Evolutionary conservation across 1,284 basidiomycete genomes (phyloP).

Genomic region (Leccinum angustisporum): DNA sequence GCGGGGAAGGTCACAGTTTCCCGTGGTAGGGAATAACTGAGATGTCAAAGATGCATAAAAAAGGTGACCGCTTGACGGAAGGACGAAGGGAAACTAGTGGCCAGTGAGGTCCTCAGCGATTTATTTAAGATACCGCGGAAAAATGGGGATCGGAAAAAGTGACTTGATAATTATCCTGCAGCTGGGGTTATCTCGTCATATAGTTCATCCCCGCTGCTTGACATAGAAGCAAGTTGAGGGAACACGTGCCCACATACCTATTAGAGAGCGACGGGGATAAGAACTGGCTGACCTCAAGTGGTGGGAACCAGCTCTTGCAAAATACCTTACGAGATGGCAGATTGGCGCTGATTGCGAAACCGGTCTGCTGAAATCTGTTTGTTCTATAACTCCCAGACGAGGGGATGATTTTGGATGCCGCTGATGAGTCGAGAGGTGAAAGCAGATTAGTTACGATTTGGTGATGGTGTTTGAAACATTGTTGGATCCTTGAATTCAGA

Average conservation of each 20-base stretch:
- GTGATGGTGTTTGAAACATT: not conserved
- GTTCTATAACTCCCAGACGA: not conserved
- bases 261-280: conserved; percentile 18
- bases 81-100: conserved; percentile 3
- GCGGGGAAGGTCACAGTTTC: conserved; percentile 5
- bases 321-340: conserved; percentile 26
- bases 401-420: not conserved
- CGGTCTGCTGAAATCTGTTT: not conserved
- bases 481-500: not conserved
- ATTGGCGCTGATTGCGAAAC: conserved; percentile 11
- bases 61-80: conserved; percentile 3
- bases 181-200: conserved; percentile 15
- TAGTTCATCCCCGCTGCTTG: conserved; percentile 20
- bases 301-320: conserved; percentile 22
- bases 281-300: conserved; percentile 2
- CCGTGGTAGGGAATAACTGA: conserved; percentile 10
- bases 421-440: not conserved
- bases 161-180: conserved; percentile 14
- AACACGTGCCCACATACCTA: conserved; percentile 26
- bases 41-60: conserved; percentile 22
- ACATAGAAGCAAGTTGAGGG: conserved; percentile 11
- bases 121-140: conserved; percentile 26
- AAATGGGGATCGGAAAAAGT: conserved; percentile 13
- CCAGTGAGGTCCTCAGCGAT: conserved; percentile 9
- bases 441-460: not conserved